These are phyloP conservation scores for Picea glauca DNA, from an alignment of 75 land plant species.

Conservation along the genomic window DNA sequence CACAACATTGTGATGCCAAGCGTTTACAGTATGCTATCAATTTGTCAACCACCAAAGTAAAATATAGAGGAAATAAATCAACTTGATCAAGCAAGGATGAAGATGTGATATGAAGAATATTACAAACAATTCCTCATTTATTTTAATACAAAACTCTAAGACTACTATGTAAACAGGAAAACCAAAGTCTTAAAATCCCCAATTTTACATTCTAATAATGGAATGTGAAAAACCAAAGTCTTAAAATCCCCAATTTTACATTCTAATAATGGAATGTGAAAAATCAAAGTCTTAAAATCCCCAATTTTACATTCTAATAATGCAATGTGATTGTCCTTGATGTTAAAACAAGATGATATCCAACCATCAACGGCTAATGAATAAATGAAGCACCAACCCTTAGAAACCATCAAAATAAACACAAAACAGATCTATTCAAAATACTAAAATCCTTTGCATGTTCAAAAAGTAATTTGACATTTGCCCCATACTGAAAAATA, in stretches of 20 bases:
- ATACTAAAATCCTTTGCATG: background rate
- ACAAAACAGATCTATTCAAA: background rate
- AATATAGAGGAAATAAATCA: background rate
- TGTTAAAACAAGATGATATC: slow-evolving; percentile 2
- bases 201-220: background rate
- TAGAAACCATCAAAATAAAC: background rate
- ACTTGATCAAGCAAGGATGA: background rate
- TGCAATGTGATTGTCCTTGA: slow-evolving; percentile 2
- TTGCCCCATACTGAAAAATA: background rate
- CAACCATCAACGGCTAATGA: background rate
- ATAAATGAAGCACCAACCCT: background rate
- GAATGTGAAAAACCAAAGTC: background rate
- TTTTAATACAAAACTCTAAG: background rate
- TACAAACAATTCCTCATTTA: background rate
- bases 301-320: background rate
- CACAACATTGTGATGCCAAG: background rate
- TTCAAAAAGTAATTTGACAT: background rate
- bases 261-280: background rate
- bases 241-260: background rate
- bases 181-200: background rate
- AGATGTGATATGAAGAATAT: background rate
- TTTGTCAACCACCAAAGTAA: background rate
- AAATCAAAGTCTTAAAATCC: background rate
- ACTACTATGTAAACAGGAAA: background rate
- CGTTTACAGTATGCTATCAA: background rate